phyloP scores from a whole-genome alignment of 1,284 basidiomycete genomes.

The Ustilago curta region DNA sequence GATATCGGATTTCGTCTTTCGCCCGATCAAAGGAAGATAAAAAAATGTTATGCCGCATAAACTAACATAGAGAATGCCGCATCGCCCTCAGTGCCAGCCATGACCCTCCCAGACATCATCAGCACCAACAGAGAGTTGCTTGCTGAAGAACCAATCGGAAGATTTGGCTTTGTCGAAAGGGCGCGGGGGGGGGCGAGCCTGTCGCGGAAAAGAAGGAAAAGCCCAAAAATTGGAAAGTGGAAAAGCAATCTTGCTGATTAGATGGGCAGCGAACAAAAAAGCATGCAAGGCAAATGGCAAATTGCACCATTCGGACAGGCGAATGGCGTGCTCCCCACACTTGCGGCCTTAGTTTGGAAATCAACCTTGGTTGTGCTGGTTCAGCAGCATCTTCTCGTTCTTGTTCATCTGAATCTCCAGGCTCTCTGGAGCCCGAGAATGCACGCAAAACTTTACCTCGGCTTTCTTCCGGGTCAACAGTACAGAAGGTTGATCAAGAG shows the following conservation, averaged over 20 bases:
- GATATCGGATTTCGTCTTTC: not conserved
- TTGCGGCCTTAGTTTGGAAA: too few relatives aligned
- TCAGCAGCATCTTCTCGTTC: too few relatives aligned
- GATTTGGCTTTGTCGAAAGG: constrained; percentile 8
- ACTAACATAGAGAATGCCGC: not conserved
- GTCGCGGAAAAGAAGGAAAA: not conserved
- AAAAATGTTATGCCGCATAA: not conserved
- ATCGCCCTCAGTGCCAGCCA: not conserved
- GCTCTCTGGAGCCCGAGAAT: constrained; percentile 32
- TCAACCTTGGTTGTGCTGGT: too few relatives aligned
- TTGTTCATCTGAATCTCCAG: too few relatives aligned
- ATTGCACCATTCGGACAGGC: constrained; percentile 28
- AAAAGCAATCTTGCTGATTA: constrained; percentile 3
- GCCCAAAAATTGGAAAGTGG: not conserved
- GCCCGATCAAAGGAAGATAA: too few relatives aligned
- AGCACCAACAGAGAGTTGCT: not conserved
- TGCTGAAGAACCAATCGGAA: constrained; percentile 32
- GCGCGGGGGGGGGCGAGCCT: not conserved
- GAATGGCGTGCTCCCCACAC: constrained; percentile 44
- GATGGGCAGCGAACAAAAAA: constrained; percentile 6
- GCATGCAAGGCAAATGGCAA: constrained; percentile 22
- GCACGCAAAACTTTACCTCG: not conserved
- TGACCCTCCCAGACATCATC: not conserved
- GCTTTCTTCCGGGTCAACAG: constrained; percentile 7
- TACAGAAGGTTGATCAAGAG: not conserved